A percentile compares a stretch with the other conserved stretches of the same genome.
These are phyloP conservation scores for Ustilago cynodontis DNA, from an alignment of 1,284 basidiomycete species.

Conservation along the genomic window DNA sequence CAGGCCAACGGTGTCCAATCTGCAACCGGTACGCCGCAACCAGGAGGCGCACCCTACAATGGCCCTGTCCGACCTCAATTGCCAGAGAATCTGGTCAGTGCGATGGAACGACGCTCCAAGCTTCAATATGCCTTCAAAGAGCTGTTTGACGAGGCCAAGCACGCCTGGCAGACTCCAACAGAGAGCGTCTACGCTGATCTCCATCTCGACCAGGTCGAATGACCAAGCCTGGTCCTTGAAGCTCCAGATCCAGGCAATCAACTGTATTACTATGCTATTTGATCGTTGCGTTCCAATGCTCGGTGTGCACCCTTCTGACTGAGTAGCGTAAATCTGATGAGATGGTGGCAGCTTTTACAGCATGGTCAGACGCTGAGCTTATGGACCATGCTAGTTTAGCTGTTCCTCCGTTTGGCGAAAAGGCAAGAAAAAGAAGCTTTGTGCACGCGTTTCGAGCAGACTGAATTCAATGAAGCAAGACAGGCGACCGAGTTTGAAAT, in stretches of 20 bases:
- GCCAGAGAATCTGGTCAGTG: conserved; percentile 56
- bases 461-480: too few species aligned
- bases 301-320: background rate
- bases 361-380: too few species aligned
- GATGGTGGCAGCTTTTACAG: background rate
- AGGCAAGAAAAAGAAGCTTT: too few species aligned
- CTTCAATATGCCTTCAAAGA: conserved; percentile 62
- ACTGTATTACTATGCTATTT: background rate
- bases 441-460: too few species aligned
- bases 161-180: conserved; percentile 56
- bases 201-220: conserved; percentile 42
- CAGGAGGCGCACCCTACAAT: conserved; percentile 37
- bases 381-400: too few species aligned
- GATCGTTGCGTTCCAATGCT: background rate
- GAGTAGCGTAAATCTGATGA: background rate
- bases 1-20: conserved; percentile 37
- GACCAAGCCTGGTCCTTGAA: background rate
- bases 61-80: conserved; percentile 62
- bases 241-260: background rate
- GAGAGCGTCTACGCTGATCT: conserved; percentile 57
- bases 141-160: conserved; percentile 59
- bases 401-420: too few species aligned
- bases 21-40: conserved; percentile 39
- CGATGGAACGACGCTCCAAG: conserved; percentile 58
- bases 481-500: too few species aligned